Percentiles rank a stretch among this genome's conserved stretches.
phyloP scores from a whole-genome alignment of 2,329 filamentous ascomycete species.

The Furcasterigmium sp. region DNA sequence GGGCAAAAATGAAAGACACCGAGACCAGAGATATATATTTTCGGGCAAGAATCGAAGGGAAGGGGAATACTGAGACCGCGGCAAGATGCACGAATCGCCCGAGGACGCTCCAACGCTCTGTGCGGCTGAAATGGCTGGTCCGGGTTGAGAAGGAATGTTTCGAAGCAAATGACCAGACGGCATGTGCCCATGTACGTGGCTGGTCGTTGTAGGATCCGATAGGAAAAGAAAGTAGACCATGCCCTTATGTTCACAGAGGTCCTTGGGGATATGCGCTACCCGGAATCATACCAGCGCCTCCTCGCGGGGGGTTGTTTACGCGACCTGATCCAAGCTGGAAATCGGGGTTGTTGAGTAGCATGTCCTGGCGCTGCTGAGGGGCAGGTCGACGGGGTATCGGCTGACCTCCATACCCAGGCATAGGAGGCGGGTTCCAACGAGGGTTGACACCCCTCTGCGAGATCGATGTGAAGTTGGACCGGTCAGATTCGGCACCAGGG shows the following conservation, averaged over 20 bases:
- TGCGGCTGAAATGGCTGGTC: conserved; percentile 9
- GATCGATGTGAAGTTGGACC: conserved; percentile 83
- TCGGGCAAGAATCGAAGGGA: conserved; percentile 3
- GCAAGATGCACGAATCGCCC: too few species aligned
- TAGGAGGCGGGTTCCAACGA: conserved; percentile 60
- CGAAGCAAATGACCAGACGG: conserved; percentile 7
- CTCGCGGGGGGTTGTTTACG: conserved; percentile 15
- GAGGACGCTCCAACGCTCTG: not conserved
- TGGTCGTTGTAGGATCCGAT: not conserved
- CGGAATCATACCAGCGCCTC: conserved; percentile 38
- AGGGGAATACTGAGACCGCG: too few species aligned
- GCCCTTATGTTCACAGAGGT: conserved; percentile 16
- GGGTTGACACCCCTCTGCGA: conserved; percentile 86
- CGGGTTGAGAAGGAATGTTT: conserved; percentile 9
- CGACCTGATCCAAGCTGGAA: conserved; percentile 62
- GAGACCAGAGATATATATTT: conserved; percentile 3
- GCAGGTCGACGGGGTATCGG: conserved; percentile 21
- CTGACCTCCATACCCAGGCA: conserved; percentile 36
- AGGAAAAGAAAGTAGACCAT: conserved; percentile 3
- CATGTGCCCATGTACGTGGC: conserved; percentile 7
- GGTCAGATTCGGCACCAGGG: conserved; percentile 66
- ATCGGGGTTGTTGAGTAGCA: conserved; percentile 80
- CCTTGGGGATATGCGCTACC: conserved; percentile 46
- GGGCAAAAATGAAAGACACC: conserved; percentile 1
- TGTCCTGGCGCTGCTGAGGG: conserved; percentile 53